These are phyloP conservation scores for Pseudisothecium myosuroides DNA, from an alignment of 225 moss, liverwort and hornwort species.

Conservation along the genomic window DNA sequence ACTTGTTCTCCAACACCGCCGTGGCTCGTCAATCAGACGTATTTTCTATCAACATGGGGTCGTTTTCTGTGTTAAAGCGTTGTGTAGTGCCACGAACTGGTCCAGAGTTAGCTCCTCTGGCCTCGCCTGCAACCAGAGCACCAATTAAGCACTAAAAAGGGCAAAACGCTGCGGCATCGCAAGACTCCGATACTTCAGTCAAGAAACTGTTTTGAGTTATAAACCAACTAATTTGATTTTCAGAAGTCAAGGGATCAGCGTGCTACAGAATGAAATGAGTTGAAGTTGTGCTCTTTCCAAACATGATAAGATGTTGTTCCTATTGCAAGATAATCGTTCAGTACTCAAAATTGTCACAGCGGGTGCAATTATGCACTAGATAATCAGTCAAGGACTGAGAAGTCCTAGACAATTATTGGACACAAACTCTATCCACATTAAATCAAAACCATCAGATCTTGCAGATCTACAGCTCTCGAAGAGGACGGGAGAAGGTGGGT, in stretches of 20 bases:
- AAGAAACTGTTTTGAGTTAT: neutral
- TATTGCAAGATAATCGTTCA: neutral
- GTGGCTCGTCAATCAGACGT: neutral
- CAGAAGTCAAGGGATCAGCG: neutral
- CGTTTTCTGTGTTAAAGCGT: slow-evolving; percentile 13
- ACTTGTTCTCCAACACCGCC: neutral
- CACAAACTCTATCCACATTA: neutral
- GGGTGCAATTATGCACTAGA: neutral
- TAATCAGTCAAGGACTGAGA: too few relatives aligned
- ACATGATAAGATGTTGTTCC: neutral
- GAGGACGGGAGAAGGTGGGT: neutral
- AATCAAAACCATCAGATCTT: neutral
- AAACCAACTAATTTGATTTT: neutral
- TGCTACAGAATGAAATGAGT: neutral
- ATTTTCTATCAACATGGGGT: neutral
- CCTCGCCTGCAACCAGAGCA: slow-evolving; percentile 51
- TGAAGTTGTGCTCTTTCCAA: neutral
- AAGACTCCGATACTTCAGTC: neutral
- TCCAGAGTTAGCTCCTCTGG: slow-evolving; percentile 79
- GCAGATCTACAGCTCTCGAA: neutral
- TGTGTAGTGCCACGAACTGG: slow-evolving; percentile 76
- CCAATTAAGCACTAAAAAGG: neutral
- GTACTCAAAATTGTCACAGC: neutral
- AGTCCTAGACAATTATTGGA: neutral
- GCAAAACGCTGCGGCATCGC: neutral